phyloP scores from a whole-genome alignment of 805 yeast genomes.

The Lachancea lanzarotensis region DNA sequence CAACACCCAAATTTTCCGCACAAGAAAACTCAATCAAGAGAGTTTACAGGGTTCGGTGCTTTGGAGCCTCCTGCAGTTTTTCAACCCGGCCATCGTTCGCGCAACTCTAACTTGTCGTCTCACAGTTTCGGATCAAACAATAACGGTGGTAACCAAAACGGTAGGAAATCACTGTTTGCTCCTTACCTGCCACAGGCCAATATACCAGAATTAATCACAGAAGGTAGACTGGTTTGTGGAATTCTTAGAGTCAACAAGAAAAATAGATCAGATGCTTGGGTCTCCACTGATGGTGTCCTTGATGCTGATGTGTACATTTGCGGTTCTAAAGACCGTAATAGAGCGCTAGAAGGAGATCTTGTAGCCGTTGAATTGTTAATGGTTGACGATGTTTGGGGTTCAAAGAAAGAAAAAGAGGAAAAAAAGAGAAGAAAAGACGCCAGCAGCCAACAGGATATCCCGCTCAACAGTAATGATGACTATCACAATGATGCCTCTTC shows the following conservation, averaged over 20 bases:
- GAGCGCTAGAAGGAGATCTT: slow-evolving; percentile 93
- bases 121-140: slow-evolving; percentile 35
- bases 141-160: slow-evolving; percentile 38
- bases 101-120: slow-evolving; percentile 67
- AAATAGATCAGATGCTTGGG: slow-evolving; percentile 96
- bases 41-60: slow-evolving; percentile 20
- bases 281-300: slow-evolving; percentile 89
- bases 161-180: slow-evolving; percentile 80
- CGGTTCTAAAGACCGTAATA: slow-evolving; percentile 95
- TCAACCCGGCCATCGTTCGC: slow-evolving; percentile 76
- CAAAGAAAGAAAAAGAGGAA: slow-evolving; percentile 94
- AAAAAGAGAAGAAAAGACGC: slow-evolving; percentile 83
- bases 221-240: slow-evolving; percentile 90
- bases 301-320: slow-evolving; percentile 97
- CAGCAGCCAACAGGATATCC: slow-evolving; percentile 36
- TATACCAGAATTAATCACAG: slow-evolving; percentile 79
- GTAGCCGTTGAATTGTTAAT: slow-evolving; percentile 92
- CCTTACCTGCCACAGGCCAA: slow-evolving; percentile 94
- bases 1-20: slow-evolving; percentile 33
- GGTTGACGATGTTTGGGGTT: slow-evolving; percentile 97
- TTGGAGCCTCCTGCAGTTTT: slow-evolving; percentile 36
- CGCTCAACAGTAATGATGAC: slow-evolving; percentile 47
- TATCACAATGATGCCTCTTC: slow-evolving; percentile 78
- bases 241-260: slow-evolving; percentile 90
- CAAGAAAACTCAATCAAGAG: slow-evolving; percentile 24